Evolutionary conservation across 345 rosid species (phyloP), one percentile per base, ranked within the genome.

Genomic region (Conringia planisiliqua): DNA sequence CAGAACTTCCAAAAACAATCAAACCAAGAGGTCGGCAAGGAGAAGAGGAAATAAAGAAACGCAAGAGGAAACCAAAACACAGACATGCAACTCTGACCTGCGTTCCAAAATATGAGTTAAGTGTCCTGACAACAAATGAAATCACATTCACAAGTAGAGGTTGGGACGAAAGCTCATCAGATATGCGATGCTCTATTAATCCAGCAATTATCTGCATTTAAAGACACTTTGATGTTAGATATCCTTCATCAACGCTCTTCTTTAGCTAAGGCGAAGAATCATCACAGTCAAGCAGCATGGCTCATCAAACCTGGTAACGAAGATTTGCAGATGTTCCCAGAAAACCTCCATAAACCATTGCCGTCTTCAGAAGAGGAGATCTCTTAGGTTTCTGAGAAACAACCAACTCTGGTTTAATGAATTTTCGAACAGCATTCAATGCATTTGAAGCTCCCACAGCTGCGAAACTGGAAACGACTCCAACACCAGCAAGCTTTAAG

Each of bases 101-200:
- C 40, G 98, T 94, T 83, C 98, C 98, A 83, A 93, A 91, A 63
- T 90, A 94, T 55, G 96, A 88, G 78, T 94, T 91, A 72, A 90
- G 60, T 14, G 95, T 88, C 82, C 98, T 93, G 73, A 79, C 91
- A 76, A 94, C 38, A 83, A 91, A 91, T 33, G 98, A 94, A 43
- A 94, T 71, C 81, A 83, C 59, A 80, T 91, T 91, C 83, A 88
- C 96, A 76, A 91, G 88, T 61, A 90, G 70, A 43, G 86, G 79
- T 55, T 87, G 90, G 43, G 98, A 91, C 78, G 95, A 59, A 73
- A 94, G 87, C 77, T 75, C 87, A 38, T 94, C 97, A 18, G 97
- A 80, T 30, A 94, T 80, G 39, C 97, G 86, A 81, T 91, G 97
- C 88, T 94, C 98, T 78, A 90, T 85, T 3, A 94, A 55, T 56